Percentiles rank a stretch among this genome's conserved stretches.
Conservation (phyloP, 1,284 basidiomycete genomes). For the Ustilago lituana region DNA sequence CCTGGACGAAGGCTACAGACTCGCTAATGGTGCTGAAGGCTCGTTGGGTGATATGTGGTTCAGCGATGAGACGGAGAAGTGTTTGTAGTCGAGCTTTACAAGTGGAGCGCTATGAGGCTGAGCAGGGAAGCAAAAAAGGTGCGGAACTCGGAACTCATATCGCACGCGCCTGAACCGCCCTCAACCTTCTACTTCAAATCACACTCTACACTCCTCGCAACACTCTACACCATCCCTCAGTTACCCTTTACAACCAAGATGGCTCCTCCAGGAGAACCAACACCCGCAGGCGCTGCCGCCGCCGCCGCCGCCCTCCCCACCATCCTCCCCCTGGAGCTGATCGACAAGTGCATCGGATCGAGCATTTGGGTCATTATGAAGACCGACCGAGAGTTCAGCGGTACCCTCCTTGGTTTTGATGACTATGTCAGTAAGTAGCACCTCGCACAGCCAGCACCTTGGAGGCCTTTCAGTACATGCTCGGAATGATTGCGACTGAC, state of each 20-base stretch:
- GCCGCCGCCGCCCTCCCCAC: conserved; percentile 49
- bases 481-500: too few species aligned
- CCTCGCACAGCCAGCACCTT: not conserved
- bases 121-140: not conserved
- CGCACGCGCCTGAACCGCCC: not conserved
- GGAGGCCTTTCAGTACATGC: too few species aligned
- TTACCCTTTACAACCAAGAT: conserved; percentile 2
- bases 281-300: conserved; percentile 31
- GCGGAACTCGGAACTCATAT: not conserved
- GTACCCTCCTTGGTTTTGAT: conserved; percentile 95
- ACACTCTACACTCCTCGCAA: too few species aligned
- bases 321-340: conserved; percentile 65
- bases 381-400: conserved; percentile 72
- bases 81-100: too few species aligned
- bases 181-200: not conserved
- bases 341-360: conserved; percentile 67
- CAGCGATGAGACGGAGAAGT: too few species aligned
- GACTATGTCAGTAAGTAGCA: conserved; percentile 95
- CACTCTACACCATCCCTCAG: too few species aligned
- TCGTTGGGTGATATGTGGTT: too few species aligned
- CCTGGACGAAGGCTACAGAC: too few species aligned
- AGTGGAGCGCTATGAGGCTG: not conserved
- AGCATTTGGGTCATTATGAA: conserved; percentile 68
- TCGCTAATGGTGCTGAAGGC: too few species aligned
- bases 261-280: conserved; percentile 46